Evolutionary conservation across 1,284 basidiomycete genomes (phyloP), one percentile per base, ranked within the genome.

Genomic region (Moniliella sp.): DNA sequence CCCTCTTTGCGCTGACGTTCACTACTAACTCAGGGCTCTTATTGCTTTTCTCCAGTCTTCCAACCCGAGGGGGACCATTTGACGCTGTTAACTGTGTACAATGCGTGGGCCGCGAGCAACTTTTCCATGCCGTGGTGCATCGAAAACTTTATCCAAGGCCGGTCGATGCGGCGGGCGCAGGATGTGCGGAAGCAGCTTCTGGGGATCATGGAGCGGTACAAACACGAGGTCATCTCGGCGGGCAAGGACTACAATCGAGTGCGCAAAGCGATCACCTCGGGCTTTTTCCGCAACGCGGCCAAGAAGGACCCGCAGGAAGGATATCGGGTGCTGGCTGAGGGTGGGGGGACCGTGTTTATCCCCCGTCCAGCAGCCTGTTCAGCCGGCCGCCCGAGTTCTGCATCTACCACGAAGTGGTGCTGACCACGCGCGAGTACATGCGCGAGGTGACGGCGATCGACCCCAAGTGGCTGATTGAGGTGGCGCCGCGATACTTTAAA

Each of bases 151-250:
- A 84, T 97, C 30, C 91, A 97, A 61, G 84, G 82, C 7, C 71
- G 91, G 57, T 86, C 82, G 45, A 81, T 99, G 79, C 71, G 81
- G 38, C 71, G 86, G n/a, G 91, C 86, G 3, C 84, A 93, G 62
- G 88, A 97, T 66, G 83, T 97, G 7, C 68, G 88, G 34, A 97
- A 94, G 58, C 88, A 97, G 64, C 65, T 97, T 35, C 67, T 94
- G 28, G 88, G 88, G 39, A 97, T 97, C 61, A 97, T 99, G 88
- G 88, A 99, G 59, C 70, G 91, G 36, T 93, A 94, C 62, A 91
- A 88, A 56, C 86, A 94, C 60, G 86, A 94, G 50, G 79, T 97
- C 40, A 59, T 84, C 15, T 83, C 79, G 5, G 76, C 81, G 11
- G 86, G 86, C 15, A 74, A 72, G 46, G 84, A 97, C 61, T 94